phyloP scores from a whole-genome alignment of 192 early-diverging fungal genomes.

The Anaeromyces robustus region DNA sequence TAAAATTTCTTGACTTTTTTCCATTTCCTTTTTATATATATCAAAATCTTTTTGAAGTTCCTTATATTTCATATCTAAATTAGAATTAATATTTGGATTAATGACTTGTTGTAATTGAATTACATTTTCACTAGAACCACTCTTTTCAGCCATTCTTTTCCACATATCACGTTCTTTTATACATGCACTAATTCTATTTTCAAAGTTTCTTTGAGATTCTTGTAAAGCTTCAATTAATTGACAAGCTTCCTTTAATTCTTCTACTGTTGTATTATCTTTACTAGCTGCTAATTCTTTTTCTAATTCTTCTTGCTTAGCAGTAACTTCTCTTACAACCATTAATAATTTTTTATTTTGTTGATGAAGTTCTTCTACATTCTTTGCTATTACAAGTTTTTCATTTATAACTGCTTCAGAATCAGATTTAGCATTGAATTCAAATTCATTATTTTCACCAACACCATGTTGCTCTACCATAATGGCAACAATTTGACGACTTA shows the following conservation, averaged over 20 bases:
- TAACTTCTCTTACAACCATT: not conserved
- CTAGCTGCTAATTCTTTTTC: not conserved
- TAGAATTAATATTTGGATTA: not conserved
- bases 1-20: not conserved
- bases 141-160: not conserved
- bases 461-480: not conserved
- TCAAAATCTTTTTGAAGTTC: not conserved
- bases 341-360: not conserved
- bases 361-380: not conserved
- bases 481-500: not conserved
- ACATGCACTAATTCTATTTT: not conserved
- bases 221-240: not conserved
- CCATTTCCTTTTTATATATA: not conserved
- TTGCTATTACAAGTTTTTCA: not conserved
- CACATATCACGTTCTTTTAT: not conserved
- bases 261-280: not conserved
- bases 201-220: not conserved
- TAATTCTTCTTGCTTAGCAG: not conserved
- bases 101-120: not conserved
- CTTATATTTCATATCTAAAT: not conserved
- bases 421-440: not conserved
- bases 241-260: not conserved
- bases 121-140: not conserved
- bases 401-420: not conserved
- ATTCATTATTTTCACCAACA: not conserved